Percentiles rank a stretch among this genome's conserved stretches.
phyloP scores from a whole-genome alignment of 2,329 filamentous ascomycete genomes.

The Capronia epimyces region DNA sequence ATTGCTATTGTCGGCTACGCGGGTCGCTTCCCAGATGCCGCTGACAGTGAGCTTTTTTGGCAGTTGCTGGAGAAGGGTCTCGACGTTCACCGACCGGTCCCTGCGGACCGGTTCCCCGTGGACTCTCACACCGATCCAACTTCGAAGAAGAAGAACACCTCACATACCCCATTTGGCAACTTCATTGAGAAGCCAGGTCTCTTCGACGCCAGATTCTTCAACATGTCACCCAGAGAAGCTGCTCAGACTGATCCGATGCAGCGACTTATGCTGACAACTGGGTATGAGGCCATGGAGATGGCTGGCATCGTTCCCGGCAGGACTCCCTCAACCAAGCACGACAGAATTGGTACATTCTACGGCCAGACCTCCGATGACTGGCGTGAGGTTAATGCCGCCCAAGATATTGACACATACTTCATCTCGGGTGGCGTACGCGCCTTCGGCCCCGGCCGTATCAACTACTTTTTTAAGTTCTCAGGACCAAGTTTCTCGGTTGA shows the following conservation, averaged over 20 bases:
- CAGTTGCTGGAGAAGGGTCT: constrained; percentile 67
- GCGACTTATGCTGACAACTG: constrained; percentile 67
- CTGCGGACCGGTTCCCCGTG: constrained; percentile 67
- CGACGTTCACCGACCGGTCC: constrained; percentile 59
- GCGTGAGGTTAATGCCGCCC: constrained; percentile 66
- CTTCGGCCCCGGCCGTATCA: constrained; percentile 59
- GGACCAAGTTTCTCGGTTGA: constrained; percentile 68
- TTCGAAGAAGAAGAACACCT: constrained; percentile 69
- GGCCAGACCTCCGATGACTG: constrained; percentile 72
- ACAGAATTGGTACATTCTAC: constrained; percentile 67
- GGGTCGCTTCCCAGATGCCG: constrained; percentile 69
- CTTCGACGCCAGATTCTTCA: constrained; percentile 81
- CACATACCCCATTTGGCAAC: constrained; percentile 69
- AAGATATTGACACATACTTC: constrained; percentile 66
- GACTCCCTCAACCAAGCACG: constrained; percentile 60
- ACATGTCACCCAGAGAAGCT: constrained; percentile 77
- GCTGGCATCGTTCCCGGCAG: constrained; percentile 69
- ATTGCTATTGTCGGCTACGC: constrained; percentile 82
- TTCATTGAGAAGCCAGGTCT: constrained; percentile 69
- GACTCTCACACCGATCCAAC: constrained; percentile 65
- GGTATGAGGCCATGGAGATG: constrained; percentile 78
- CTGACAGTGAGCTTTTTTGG: constrained; percentile 67
- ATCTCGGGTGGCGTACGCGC: constrained; percentile 59
- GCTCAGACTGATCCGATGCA: constrained; percentile 78
- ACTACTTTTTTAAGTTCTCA: constrained; percentile 72